Evolutionary conservation across 169 alveolate species (phyloP).

Genomic region (Plasmodium relictum): DNA sequence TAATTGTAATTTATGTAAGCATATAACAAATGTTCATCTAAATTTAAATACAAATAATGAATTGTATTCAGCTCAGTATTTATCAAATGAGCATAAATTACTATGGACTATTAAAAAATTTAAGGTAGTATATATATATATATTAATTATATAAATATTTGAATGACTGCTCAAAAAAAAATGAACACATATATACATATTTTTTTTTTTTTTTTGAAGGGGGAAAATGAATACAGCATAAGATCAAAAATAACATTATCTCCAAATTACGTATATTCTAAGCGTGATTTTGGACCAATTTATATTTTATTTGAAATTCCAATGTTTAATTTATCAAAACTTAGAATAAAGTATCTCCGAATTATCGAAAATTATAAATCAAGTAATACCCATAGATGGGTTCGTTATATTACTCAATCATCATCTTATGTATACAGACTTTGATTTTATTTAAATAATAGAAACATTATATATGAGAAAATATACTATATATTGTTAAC

Average conservation of each 20-base stretch:
- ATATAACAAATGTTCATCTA: slow-evolving; percentile 46
- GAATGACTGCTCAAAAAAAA: background rate
- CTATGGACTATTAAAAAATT: slow-evolving; percentile 94
- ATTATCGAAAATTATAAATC: slow-evolving; percentile 90
- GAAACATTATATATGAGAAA: too few relatives aligned
- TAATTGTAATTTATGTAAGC: slow-evolving; percentile 52
- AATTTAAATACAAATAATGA: slow-evolving; percentile 23
- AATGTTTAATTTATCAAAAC: slow-evolving; percentile 94
- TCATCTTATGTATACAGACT: slow-evolving; percentile 94
- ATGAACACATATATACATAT: slow-evolving; percentile 45
- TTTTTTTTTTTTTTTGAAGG: slow-evolving; percentile 37
- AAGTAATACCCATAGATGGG: slow-evolving; percentile 96
- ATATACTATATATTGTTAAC: too few relatives aligned
- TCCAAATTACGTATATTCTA: slow-evolving; percentile 79
- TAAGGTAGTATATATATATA: slow-evolving; percentile 87
- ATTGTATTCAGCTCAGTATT: slow-evolving; percentile 83
- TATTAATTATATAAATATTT: background rate
- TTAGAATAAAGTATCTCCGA: slow-evolving; percentile 93
- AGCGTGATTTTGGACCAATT: slow-evolving; percentile 94
- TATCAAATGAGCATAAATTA: slow-evolving; percentile 87
- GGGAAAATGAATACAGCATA: slow-evolving; percentile 46
- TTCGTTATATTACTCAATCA: slow-evolving; percentile 95
- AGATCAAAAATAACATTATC: slow-evolving; percentile 81
- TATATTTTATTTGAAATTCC: slow-evolving; percentile 95
- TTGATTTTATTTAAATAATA: too few relatives aligned